phyloP scores from a whole-genome alignment of 441 rosid species.

The Iberis amara region DNA sequence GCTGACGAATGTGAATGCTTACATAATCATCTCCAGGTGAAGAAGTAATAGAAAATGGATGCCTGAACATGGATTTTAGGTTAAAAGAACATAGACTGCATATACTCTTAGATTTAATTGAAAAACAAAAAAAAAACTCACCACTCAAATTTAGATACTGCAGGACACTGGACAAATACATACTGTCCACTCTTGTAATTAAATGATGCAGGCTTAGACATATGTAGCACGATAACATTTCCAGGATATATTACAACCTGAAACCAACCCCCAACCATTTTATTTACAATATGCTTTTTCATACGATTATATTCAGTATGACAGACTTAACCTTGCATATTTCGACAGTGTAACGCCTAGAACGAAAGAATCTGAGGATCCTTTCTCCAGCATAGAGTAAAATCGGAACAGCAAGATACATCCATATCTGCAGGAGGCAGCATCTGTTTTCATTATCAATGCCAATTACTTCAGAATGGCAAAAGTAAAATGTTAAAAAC shows the following conservation, averaged over 20 bases:
- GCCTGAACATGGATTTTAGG: slow-evolving; percentile 56
- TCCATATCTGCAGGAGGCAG: slow-evolving; percentile 47
- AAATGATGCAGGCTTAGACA: slow-evolving; percentile 64
- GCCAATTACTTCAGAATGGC: neutral
- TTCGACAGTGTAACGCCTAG: slow-evolving; percentile 48
- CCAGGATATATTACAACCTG: slow-evolving; percentile 90
- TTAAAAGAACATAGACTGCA: slow-evolving; percentile 5
- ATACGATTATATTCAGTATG: neutral
- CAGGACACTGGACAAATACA: slow-evolving; percentile 67
- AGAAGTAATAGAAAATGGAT: slow-evolving; percentile 95
- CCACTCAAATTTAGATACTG: slow-evolving; percentile 67
- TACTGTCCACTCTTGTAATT: slow-evolving; percentile 67
- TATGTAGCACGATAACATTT: slow-evolving; percentile 53
- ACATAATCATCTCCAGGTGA: slow-evolving; percentile 86
- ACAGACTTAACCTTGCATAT: slow-evolving; percentile 38
- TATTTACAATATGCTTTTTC: neutral
- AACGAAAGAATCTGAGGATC: slow-evolving; percentile 55
- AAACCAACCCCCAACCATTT: slow-evolving; percentile 2
- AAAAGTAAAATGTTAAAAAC: neutral
- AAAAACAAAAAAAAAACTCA: slow-evolving; percentile 16
- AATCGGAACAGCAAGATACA: slow-evolving; percentile 62
- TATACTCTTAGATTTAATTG: neutral
- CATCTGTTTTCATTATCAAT: slow-evolving; percentile 11
- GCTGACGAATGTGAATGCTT: slow-evolving; percentile 84
- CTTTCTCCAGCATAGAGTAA: slow-evolving; percentile 57